Evolutionary conservation across 352 stramenopile species (phyloP).

Genomic region (Globisporangium polare): DNA sequence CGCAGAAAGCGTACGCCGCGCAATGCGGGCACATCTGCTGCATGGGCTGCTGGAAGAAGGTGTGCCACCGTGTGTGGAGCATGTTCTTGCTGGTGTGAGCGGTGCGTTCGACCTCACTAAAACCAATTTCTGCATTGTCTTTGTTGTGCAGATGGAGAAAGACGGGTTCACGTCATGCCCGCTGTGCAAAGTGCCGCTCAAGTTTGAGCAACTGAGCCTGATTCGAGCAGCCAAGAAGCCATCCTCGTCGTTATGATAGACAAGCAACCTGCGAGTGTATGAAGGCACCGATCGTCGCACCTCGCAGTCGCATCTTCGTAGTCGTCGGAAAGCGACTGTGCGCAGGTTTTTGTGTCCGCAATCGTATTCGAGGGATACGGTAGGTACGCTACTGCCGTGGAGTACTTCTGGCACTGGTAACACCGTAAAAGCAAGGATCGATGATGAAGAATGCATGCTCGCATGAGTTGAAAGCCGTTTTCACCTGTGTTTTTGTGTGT

Average conservation of each 20-base stretch:
- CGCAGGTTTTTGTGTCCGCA: constrained; percentile 9
- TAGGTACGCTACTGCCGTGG: background rate
- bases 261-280: background rate
- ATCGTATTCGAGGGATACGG: background rate
- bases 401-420: background rate
- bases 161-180: constrained; percentile 71
- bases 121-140: background rate
- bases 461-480: constrained; percentile 1
- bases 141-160: constrained; percentile 53
- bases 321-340: constrained; percentile 1
- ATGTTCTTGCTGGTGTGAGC: background rate
- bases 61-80: constrained; percentile 13
- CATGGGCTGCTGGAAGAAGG: constrained; percentile 81
- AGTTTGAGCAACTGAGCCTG: constrained; percentile 62
- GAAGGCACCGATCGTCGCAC: background rate
- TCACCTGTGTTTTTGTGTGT: background rate
- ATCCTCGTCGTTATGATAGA: background rate
- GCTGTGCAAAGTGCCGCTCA: constrained; percentile 71
- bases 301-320: constrained; percentile 1
- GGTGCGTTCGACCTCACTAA: background rate
- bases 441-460: background rate
- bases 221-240: constrained; percentile 58
- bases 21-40: constrained; percentile 85
- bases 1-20: constrained; percentile 68
- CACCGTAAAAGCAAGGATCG: background rate